These are phyloP conservation scores for Isabelozyma heimii DNA, from an alignment of 805 yeast species.

Conservation along the genomic window DNA sequence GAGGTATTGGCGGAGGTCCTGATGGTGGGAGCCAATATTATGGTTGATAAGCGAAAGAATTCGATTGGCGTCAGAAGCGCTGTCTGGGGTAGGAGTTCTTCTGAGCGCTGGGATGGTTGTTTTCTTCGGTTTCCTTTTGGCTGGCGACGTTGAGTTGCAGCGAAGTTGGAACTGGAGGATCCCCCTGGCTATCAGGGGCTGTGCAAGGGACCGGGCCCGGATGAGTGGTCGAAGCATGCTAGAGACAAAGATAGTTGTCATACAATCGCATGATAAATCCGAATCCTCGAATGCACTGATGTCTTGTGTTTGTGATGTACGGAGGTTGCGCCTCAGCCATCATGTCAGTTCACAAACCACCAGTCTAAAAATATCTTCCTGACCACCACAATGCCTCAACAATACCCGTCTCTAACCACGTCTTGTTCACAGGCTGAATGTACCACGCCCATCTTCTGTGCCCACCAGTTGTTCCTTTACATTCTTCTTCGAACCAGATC, in stretches of 20 bases:
- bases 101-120: conserved; percentile 28
- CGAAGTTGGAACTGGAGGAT: not conserved
- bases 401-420: no score
- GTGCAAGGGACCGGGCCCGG: not conserved
- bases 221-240: not conserved
- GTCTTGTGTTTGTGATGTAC: no score
- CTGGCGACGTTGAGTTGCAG: not conserved
- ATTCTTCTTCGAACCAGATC: no score
- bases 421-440: no score
- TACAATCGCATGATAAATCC: no score
- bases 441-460: no score
- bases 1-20: conserved; percentile 21
- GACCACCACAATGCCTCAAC: no score
- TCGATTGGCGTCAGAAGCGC: conserved; percentile 18
- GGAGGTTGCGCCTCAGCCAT: no score
- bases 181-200: not conserved
- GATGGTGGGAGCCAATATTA: conserved; percentile 13
- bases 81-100: conserved; percentile 17
- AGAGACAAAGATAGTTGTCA: no score
- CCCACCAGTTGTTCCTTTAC: not conserved
- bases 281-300: no score
- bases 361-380: no score
- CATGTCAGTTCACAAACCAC: no score
- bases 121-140: conserved; percentile 10
- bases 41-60: conserved; percentile 23